Evolutionary conservation across 1,139 yeast genomes (phyloP), one percentile per base, ranked within the genome.

Genomic region (Geotrichum histeridarum): DNA sequence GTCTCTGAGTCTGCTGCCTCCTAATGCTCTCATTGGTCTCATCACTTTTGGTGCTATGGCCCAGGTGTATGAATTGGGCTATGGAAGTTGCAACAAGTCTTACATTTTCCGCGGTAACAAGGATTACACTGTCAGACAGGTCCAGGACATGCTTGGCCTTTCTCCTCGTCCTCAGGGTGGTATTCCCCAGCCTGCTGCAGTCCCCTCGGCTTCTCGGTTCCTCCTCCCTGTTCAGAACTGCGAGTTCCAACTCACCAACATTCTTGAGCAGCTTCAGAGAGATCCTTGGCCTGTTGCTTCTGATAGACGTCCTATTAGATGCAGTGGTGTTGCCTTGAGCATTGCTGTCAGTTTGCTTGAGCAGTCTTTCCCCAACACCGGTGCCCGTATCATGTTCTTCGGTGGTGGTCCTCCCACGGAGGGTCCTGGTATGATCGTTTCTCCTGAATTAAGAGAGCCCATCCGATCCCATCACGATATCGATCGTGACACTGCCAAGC

Each of bases 391-490:
- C 64, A 84, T 90, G 79, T 77, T 94, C 61, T 93, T 93, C 67
- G 83, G 96, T 49, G 95, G 94, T 54, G 99, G 99, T 59, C 96
- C 97, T 54, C 85, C 97, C 68, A 93, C 99, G 51, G 83, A 89
- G 66, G 87, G 85, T 46, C 99, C 99, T n/a, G 99, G 99, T 66
- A 76, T 89, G 73, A 90, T 93, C 65, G 99, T 93, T 42, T 88
- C 95, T 46, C 83, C 86, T 36, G 94, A 90, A 70, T 79, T 93
- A 69, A 87, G 88, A 70, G 99, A 93, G 72, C 96, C 99, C 54
- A 86, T 94, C 64, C 82, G 99, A 77, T 91, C 98, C 5, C 99
- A 93, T 72, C 89, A 89, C 63, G 99, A 93, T 70, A 89, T 93
- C 63, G 95, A 87, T 67, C 82, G 87, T 60, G 96, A 89, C 65